Conservation (phyloP, 306 rosid genomes). For the Vigna trinervia region DNA sequence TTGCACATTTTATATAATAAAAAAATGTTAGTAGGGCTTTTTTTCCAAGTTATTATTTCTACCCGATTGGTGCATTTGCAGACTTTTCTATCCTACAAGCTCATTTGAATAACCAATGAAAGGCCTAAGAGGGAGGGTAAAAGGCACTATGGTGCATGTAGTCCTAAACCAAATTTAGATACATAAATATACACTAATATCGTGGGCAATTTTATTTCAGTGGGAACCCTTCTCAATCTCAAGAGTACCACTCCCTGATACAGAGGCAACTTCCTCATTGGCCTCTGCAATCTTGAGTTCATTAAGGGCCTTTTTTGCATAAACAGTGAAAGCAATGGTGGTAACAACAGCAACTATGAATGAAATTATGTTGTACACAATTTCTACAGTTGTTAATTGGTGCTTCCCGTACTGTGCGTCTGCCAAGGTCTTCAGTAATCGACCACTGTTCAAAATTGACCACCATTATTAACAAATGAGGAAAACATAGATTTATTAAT, state of each 20-base stretch:
- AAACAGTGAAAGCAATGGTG: conserved; percentile 81
- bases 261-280: conserved; percentile 54
- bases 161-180: conserved; percentile 48
- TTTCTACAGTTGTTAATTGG: conserved; percentile 83
- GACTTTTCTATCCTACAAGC: conserved; percentile 38
- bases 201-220: conserved; percentile 44
- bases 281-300: conserved; percentile 65
- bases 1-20: background rate
- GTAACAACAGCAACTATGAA: conserved; percentile 80
- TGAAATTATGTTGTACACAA: conserved; percentile 81
- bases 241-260: conserved; percentile 46
- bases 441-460: conserved; percentile 69
- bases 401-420: conserved; percentile 82
- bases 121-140: background rate
- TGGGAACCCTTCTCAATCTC: conserved; percentile 75
- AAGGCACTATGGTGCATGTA: background rate
- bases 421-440: conserved; percentile 79
- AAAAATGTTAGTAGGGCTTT: background rate
- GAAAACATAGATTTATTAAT: conserved; percentile 1
- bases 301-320: conserved; percentile 77
- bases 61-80: conserved; percentile 28
- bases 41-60: conserved; percentile 18
- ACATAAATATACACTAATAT: conserved; percentile 38
- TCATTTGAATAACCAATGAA: conserved; percentile 36
- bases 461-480: conserved; percentile 24